A percentile compares a stretch with the other conserved stretches of the same genome.
These are phyloP conservation scores for Neopestalotiopsis sp. DNA, from an alignment of 2,329 filamentous ascomycete genomes.

Conservation along the genomic window DNA sequence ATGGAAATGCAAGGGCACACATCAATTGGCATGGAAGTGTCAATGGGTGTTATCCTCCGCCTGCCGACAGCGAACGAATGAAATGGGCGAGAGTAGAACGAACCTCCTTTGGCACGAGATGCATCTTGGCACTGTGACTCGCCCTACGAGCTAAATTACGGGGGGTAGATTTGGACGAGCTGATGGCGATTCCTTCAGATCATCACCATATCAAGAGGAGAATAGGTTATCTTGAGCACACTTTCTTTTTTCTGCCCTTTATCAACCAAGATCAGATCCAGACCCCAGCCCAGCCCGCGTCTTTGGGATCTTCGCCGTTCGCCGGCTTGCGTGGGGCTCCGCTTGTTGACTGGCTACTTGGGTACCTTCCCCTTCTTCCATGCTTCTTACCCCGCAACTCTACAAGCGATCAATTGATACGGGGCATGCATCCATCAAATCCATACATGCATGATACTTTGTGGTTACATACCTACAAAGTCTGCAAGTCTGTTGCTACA, in stretches of 20 bases:
- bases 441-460: neutral
- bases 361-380: neutral
- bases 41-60: no score
- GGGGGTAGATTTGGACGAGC: neutral
- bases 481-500: no score
- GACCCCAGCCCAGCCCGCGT: neutral
- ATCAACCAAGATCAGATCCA: neutral
- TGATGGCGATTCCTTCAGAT: neutral
- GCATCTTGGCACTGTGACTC: conserved; percentile 26
- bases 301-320: conserved; percentile 3
- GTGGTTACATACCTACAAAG: neutral
- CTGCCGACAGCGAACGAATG: no score
- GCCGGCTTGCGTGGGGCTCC: conserved; percentile 16
- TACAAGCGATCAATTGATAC: conserved; percentile 1
- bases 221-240: neutral
- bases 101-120: conserved; percentile 41
- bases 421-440: neutral
- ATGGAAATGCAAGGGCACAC: conserved; percentile 4
- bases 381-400: conserved; percentile 15
- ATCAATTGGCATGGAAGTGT: no score
- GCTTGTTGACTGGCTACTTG: neutral
- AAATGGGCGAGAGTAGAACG: conserved; percentile 20
- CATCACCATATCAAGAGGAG: neutral
- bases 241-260: neutral
- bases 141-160: neutral